Conservation (phyloP, 2,329 filamentous ascomycete species). For the Amauroascus niger region DNA sequence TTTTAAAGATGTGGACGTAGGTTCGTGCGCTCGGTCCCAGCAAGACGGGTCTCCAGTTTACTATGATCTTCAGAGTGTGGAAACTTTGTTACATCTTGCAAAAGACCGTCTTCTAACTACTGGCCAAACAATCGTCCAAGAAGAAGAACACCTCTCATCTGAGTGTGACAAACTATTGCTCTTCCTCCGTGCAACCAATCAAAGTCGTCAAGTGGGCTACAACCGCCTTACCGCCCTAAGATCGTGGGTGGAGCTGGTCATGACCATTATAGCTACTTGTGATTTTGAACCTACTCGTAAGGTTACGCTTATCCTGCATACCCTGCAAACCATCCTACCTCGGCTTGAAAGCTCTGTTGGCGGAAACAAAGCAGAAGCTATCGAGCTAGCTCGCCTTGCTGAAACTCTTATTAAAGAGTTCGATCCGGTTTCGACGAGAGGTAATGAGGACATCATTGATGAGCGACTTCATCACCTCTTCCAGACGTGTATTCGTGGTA, state of each 20-base stretch:
- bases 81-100: constrained; percentile 58
- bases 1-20: constrained; percentile 59
- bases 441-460: constrained; percentile 58
- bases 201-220: constrained; percentile 29
- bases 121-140: constrained; percentile 38
- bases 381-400: constrained; percentile 67
- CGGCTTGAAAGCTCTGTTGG: constrained; percentile 70
- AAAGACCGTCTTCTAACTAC: constrained; percentile 30
- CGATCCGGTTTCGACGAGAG: constrained; percentile 27
- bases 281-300: constrained; percentile 65
- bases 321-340: constrained; percentile 76
- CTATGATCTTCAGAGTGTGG: constrained; percentile 61
- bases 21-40: constrained; percentile 53
- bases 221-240: constrained; percentile 58
- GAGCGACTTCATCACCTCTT: constrained; percentile 90
- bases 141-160: constrained; percentile 33
- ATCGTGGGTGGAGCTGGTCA: constrained; percentile 75
- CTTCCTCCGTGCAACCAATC: constrained; percentile 36
- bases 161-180: constrained; percentile 33
- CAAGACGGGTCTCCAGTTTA: constrained; percentile 42
- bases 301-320: constrained; percentile 71
- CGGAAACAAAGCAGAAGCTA: constrained; percentile 58
- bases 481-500: constrained; percentile 70
- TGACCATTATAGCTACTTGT: constrained; percentile 72
- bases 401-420: constrained; percentile 50